Percentiles rank a stretch among this genome's conserved stretches.
phyloP scores from a whole-genome alignment of 768 basidiomycete genomes.

The Amyloporia xantha region DNA sequence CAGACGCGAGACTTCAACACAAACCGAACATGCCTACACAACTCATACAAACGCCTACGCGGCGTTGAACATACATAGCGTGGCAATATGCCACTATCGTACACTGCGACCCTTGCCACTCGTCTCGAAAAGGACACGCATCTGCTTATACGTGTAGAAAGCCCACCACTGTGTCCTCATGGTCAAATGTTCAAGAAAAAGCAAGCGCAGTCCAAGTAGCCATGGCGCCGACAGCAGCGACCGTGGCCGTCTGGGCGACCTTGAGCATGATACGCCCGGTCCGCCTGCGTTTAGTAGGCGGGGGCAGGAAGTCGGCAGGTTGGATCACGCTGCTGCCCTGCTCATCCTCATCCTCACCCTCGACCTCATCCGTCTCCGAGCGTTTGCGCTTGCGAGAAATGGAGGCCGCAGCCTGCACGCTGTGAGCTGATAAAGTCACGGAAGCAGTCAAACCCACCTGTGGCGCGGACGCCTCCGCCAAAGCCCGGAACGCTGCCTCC shows the following conservation, averaged over 20 bases:
- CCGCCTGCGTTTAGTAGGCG: constrained; percentile 29
- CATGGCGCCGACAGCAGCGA: constrained; percentile 59
- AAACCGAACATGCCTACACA: too few species aligned
- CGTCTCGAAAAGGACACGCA: too few species aligned
- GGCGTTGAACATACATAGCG: too few species aligned
- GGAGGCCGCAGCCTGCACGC: constrained; percentile 9
- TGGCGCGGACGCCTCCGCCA: constrained; percentile 17
- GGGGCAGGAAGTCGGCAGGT: neutral
- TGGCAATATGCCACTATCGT: too few species aligned
- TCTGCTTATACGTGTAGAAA: too few species aligned
- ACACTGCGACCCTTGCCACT: too few species aligned
- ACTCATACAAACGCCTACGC: too few species aligned
- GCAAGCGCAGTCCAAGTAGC: constrained; percentile 72
- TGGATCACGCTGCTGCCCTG: constrained; percentile 8
- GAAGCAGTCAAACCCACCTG: constrained; percentile 17
- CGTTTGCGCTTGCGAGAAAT: constrained; percentile 62
- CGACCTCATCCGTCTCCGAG: constrained; percentile 16
- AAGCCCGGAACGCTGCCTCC: neutral
- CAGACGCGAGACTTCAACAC: too few species aligned
- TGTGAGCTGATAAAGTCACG: neutral
- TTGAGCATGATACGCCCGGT: constrained; percentile 36
- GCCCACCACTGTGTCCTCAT: too few species aligned
- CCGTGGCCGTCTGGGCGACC: constrained; percentile 53
- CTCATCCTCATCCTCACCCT: constrained; percentile 1
- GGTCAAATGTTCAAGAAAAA: constrained; percentile 48